Base-by-base conservation (phyloP, 2,329 filamentous ascomycete species). In the Ophiostoma perfectum region DNA sequence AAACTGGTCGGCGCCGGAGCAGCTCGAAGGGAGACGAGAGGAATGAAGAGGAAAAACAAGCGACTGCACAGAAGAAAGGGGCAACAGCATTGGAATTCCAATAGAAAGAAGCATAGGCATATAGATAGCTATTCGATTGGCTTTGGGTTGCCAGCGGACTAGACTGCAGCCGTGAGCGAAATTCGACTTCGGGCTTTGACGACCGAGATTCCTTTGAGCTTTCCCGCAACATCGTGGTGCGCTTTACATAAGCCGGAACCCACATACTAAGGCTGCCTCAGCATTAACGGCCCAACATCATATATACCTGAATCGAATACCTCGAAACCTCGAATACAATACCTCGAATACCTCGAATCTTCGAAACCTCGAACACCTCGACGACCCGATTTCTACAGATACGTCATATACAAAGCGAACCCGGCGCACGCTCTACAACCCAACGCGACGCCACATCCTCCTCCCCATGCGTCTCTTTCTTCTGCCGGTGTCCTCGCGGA, bases 401-500 rank as follows among this genome's bases (percentile, higher is more conserved):
- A 27, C 27, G 27, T 27, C 27, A 27, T 27, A 27, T 18, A 16
- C 16, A 55, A n/a, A 18, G 8, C 49, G n/a, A 55, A 27, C 27
- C 27, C 27, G 27, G 27, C 27, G 27, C 49, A 8, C 16, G 16
- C 41, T 14, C 58, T 2, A 62, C 27, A 16, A 38, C n/a, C 42
- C 42, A 18, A 47, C 47, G 12, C 27, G 39, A 41, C 41, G 5
- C 65, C 39, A 14, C 5, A n/a, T 55, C 12, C 11, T 36, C 42
- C 14, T 49, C 47, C 14, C 42, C 5, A 98, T 99, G 95, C 91
- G 93, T 77, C 85, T 99, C 78, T 97, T 93, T 80, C 88, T 99
- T 72, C 86, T 99, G 69, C 95, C 95, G 71, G 90, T 99, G 74
- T 96, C 94, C 70, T 96, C 93, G 73, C 88, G 91, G 76, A 90